A percentile compares a stretch with the other conserved stretches of the same genome.
Evolutionary conservation across 176 grass and related monocot species (phyloP).

Genomic region (Stipa capillata): DNA sequence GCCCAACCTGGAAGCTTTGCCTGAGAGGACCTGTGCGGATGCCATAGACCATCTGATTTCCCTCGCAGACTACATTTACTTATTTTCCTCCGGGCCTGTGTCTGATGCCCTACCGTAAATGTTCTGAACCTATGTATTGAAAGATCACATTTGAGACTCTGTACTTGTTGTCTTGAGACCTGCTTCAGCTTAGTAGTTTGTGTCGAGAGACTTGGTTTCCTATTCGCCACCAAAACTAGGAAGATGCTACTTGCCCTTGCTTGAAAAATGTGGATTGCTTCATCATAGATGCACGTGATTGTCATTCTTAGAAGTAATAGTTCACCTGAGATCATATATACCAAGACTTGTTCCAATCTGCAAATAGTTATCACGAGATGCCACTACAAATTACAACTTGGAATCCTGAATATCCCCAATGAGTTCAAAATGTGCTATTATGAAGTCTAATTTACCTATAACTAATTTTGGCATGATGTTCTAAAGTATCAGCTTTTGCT

Average conservation of each 20-base stretch:
- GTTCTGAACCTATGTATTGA: slow-evolving; percentile 43
- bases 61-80: slow-evolving; percentile 28
- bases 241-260: not conserved
- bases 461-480: not conserved
- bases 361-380: not conserved
- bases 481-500: not conserved
- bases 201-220: slow-evolving; percentile 28
- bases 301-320: slow-evolving; percentile 6
- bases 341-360: not conserved
- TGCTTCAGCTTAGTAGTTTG: slow-evolving; percentile 30
- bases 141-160: slow-evolving; percentile 32
- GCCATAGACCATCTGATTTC: slow-evolving; percentile 44
- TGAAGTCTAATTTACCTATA: not conserved
- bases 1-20: slow-evolving; percentile 55
- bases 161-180: slow-evolving; percentile 32
- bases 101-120: slow-evolving; percentile 36
- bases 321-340: not conserved
- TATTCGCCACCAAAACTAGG: slow-evolving; percentile 16
- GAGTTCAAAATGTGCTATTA: not conserved
- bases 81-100: slow-evolving; percentile 50
- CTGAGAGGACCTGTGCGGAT: slow-evolving; percentile 40
- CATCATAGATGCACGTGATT: not conserved
- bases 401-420: not conserved
- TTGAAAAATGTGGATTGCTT: not conserved
- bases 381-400: not conserved